Conservation (phyloP, 2,329 filamentous ascomycete species). For the Colletotrichum sansevieriae region DNA sequence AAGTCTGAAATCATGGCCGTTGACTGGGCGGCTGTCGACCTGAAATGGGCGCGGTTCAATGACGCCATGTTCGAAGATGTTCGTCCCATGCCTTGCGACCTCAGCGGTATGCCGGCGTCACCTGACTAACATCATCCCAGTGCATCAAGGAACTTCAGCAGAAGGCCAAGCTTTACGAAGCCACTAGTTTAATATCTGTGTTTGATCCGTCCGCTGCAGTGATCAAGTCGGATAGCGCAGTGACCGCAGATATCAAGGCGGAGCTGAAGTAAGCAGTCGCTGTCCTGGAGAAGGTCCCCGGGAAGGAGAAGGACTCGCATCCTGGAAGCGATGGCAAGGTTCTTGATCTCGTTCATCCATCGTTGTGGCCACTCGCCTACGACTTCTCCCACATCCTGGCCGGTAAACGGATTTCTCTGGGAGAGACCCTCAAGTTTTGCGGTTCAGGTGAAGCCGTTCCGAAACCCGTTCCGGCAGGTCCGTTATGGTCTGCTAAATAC, state of each 20-base stretch:
- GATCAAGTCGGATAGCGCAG: constrained; percentile 52
- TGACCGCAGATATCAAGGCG: constrained; percentile 46
- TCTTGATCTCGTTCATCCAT: constrained; percentile 74
- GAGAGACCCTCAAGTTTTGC: constrained; percentile 51
- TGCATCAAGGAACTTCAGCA: constrained; percentile 50
- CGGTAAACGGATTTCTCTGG: constrained; percentile 52
- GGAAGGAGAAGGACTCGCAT: constrained; percentile 70
- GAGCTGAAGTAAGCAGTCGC: constrained; percentile 59
- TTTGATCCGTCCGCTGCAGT: constrained; percentile 50
- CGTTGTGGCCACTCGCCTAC: constrained; percentile 71
- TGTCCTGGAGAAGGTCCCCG: constrained; percentile 64
- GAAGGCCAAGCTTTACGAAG: constrained; percentile 51
- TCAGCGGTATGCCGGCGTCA: too few relatives aligned
- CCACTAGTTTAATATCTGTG: constrained; percentile 51
- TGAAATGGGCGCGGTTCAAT: constrained; percentile 47
- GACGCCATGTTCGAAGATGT: constrained; percentile 49
- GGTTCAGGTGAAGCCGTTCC: constrained; percentile 50
- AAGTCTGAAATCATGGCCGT: constrained; percentile 44
- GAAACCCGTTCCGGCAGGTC: background rate
- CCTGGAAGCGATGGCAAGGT: constrained; percentile 69
- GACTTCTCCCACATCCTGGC: constrained; percentile 56
- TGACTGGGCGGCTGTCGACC: constrained; percentile 46
- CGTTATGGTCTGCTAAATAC: constrained; percentile 46
- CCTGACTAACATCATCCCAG: constrained; percentile 42
- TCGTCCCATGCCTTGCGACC: constrained; percentile 23